These are phyloP conservation scores for Jaapia argillacea DNA, from an alignment of 768 basidiomycete genomes.

Conservation along the genomic window DNA sequence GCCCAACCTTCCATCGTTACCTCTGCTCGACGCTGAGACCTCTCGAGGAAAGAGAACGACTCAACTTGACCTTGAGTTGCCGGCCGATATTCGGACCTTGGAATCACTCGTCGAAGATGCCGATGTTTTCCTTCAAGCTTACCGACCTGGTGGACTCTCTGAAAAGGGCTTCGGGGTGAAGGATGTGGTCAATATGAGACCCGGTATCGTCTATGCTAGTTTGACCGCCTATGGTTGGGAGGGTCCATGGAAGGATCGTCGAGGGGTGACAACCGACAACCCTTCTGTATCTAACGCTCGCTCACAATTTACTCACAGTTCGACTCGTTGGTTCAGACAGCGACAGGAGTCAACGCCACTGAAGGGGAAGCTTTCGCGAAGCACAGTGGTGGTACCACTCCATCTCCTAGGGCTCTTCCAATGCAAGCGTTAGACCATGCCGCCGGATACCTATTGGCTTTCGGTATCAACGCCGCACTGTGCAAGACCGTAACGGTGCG, in stretches of 20 bases:
- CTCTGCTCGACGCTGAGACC: slow-evolving; percentile 43
- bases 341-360: slow-evolving; percentile 47
- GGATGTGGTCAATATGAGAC: slow-evolving; percentile 26
- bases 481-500: slow-evolving; percentile 39
- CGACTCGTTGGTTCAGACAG: slow-evolving; percentile 56
- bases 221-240: slow-evolving; percentile 48
- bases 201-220: slow-evolving; percentile 45
- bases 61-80: slow-evolving; percentile 39
- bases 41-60: slow-evolving; percentile 55
- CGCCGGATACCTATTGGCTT: slow-evolving; percentile 47
- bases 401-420: slow-evolving; percentile 29
- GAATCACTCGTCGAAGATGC: slow-evolving; percentile 26
- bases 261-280: slow-evolving; percentile 27
- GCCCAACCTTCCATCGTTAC: slow-evolving; percentile 40
- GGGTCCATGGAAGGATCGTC: slow-evolving; percentile 42
- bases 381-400: slow-evolving; percentile 13
- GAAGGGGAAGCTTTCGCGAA: slow-evolving; percentile 39
- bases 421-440: slow-evolving; percentile 54
- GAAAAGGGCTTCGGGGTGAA: slow-evolving; percentile 37
- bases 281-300: background rate
- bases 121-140: slow-evolving; percentile 55
- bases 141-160: slow-evolving; percentile 40
- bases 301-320: too few relatives aligned
- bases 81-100: slow-evolving; percentile 23
- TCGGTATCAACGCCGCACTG: slow-evolving; percentile 47